These are phyloP conservation scores for Penicillium arizonense DNA, from an alignment of 495 filamentous ascomycete genomes.

Conservation along the genomic window DNA sequence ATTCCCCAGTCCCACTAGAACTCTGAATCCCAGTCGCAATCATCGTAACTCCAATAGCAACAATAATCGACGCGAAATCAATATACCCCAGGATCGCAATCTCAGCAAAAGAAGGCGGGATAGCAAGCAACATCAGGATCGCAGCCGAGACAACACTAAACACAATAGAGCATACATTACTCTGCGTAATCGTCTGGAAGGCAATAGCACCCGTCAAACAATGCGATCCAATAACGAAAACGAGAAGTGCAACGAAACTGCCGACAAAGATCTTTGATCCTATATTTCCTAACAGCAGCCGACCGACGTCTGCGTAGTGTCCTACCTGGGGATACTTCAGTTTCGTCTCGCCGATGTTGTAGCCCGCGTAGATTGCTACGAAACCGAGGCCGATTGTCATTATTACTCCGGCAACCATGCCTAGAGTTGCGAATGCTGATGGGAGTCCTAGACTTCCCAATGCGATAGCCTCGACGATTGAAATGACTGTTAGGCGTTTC, in stretches of 20 bases:
- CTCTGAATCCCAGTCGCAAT: conserved; percentile 56
- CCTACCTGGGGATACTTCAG: conserved; percentile 59
- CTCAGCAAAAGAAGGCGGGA: conserved; percentile 53
- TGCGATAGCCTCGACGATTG: conserved; percentile 63
- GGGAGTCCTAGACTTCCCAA: conserved; percentile 59
- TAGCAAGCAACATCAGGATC: conserved; percentile 55
- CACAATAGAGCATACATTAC: conserved; percentile 58
- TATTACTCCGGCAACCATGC: conserved; percentile 54
- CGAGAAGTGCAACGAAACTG: conserved; percentile 57
- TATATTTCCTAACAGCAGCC: conserved; percentile 54
- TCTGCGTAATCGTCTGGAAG: conserved; percentile 57
- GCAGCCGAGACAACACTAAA: conserved; percentile 60
- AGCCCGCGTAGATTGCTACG: conserved; percentile 68
- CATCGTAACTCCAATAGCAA: conserved; percentile 66
- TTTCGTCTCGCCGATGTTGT: conserved; percentile 67
- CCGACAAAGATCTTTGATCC: conserved; percentile 58
- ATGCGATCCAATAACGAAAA: conserved; percentile 69
- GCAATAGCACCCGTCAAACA: conserved; percentile 67
- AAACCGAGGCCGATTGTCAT: conserved; percentile 57
- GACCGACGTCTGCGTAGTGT: conserved; percentile 64
- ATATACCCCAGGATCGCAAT: conserved; percentile 59
- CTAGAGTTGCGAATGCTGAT: conserved; percentile 53
- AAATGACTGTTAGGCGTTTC: conserved; percentile 32
- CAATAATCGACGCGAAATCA: conserved; percentile 60
- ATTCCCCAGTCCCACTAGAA: conserved; percentile 17